phyloP scores from a whole-genome alignment of 1,284 basidiomycete species.

The Marasmius oreades region DNA sequence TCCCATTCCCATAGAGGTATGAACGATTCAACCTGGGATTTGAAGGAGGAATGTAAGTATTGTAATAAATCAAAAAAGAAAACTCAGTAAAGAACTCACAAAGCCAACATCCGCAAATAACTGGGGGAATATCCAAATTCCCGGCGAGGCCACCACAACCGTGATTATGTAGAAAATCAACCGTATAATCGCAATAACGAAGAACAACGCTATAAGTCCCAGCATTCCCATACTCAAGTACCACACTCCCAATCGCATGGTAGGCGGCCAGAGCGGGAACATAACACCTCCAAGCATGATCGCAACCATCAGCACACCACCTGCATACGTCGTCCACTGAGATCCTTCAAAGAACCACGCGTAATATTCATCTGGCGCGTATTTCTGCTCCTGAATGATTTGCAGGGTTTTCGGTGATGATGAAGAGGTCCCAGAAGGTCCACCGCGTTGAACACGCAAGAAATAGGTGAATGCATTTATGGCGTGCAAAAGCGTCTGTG shows the following conservation, averaged over 20 bases:
- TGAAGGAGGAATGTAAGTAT: conserved; percentile 5
- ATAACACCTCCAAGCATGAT: conserved; percentile 97
- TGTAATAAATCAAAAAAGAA: conserved; percentile 3
- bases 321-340: conserved; percentile 91
- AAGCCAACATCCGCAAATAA: conserved; percentile 99
- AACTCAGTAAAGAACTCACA: conserved; percentile 52
- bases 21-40: conserved; percentile 91
- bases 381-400: conserved; percentile 82
- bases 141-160: conserved; percentile 81
- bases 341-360: conserved; percentile 98
- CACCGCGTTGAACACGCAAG: conserved; percentile 83
- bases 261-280: conserved; percentile 98
- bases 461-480: conserved; percentile 87
- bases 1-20: conserved; percentile 99
- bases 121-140: conserved; percentile 99
- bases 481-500: conserved; percentile 63
- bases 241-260: conserved; percentile 94
- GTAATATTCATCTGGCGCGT: conserved; percentile 79
- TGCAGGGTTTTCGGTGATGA: conserved; percentile 78
- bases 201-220: conserved; percentile 88
- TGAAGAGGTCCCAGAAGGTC: conserved; percentile 60
- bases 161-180: conserved; percentile 95
- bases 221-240: conserved; percentile 90
- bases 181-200: conserved; percentile 87
- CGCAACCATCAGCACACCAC: conserved; percentile 88